phyloP scores from a whole-genome alignment of 306 rosid species.

The Cajanus cajan region DNA sequence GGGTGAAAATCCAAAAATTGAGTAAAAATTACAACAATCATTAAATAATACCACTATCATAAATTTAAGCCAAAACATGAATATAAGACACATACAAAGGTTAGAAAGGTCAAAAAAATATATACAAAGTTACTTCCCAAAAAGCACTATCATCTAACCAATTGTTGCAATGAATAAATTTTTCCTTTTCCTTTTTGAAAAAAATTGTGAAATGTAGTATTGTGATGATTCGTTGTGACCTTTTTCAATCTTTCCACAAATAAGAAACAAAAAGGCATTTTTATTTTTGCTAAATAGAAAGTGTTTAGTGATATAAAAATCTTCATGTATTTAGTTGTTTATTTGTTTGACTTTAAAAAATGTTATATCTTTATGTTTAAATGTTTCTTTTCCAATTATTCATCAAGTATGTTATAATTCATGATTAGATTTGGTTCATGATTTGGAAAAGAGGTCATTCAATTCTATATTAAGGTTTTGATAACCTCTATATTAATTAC shows the following conservation, averaged over 20 bases:
- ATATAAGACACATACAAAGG: no score
- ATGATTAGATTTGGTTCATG: not conserved
- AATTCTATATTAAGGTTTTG: not conserved
- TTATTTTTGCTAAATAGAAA: slow-evolving; percentile 3
- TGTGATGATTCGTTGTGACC: not conserved
- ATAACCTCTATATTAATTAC: not conserved
- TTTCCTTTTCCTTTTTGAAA: not conserved
- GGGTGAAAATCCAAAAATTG: no score
- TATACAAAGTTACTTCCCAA: no score
- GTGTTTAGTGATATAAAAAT: not conserved
- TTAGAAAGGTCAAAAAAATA: no score
- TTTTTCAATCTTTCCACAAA: not conserved
- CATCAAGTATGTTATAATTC: not conserved
- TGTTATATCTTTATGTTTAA: not conserved
- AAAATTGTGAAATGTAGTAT: not conserved
- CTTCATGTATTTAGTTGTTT: not conserved
- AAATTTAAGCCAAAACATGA: no score
- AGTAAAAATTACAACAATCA: no score
- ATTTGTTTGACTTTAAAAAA: not conserved
- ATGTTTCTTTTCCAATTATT: not conserved
- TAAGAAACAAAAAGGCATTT: not conserved
- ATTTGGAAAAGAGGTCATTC: no score
- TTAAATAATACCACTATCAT: no score
- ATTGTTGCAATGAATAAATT: not conserved
- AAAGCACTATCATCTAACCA: no score